Conservation (phyloP, 2,329 filamentous ascomycete genomes). For the Ascochyta lentis region DNA sequence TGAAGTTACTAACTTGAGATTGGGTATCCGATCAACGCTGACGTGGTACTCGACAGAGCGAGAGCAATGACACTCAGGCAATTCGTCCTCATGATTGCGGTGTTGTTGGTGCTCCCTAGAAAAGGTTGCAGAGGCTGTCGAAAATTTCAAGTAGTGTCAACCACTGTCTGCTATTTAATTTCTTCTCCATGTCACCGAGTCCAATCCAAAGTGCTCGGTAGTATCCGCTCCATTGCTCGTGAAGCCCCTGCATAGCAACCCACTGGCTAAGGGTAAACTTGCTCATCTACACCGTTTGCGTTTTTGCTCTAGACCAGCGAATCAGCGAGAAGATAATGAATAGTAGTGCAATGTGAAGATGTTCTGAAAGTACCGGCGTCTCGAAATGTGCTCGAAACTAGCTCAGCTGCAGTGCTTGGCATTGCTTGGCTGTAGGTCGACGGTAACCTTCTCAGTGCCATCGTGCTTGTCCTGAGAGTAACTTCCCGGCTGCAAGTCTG, state of each 20-base stretch:
- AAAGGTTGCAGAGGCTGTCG: neutral
- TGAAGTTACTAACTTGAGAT: slow-evolving; percentile 1
- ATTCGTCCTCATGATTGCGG: neutral
- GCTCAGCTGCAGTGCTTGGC: slow-evolving; percentile 18
- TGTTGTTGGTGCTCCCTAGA: neutral
- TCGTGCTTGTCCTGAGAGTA: too few relatives aligned
- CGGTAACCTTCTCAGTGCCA: too few relatives aligned
- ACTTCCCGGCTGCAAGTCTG: too few relatives aligned
- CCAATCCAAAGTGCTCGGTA: neutral
- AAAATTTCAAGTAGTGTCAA: neutral
- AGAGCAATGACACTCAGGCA: neutral
- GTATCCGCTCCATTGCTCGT: neutral
- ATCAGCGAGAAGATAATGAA: neutral
- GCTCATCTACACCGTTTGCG: slow-evolving; percentile 1
- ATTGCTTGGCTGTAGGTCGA: slow-evolving; percentile 2
- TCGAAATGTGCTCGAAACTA: slow-evolving; percentile 10
- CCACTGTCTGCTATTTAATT: neutral
- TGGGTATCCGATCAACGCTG: slow-evolving; percentile 12
- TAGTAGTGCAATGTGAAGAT: neutral
- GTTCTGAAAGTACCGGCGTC: slow-evolving; percentile 3
- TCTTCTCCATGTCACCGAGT: neutral
- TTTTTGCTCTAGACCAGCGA: neutral
- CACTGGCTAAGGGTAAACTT: slow-evolving; percentile 1
- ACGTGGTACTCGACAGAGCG: slow-evolving; percentile 1
- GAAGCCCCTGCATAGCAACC: neutral